Base-by-base conservation (phyloP, 78 protist species). In the Dictyostelium intermedium region DNA sequence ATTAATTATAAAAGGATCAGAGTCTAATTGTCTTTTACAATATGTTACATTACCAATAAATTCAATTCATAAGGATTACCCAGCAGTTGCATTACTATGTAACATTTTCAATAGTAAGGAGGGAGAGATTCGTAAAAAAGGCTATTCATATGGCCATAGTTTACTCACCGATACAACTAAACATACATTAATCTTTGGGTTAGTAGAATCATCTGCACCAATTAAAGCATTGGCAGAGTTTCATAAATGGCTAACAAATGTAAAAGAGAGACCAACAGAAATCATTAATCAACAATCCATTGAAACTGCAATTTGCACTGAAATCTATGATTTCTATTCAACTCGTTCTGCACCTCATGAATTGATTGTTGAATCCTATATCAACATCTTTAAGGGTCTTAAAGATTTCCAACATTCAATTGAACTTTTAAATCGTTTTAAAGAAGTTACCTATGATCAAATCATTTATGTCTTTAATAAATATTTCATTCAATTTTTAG, bases 121-220 rank as follows among this genome's bases (percentile, higher is more conserved):
- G n/a, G 85, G 85, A 11, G 93, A 87, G 16, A 87, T 87, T 43
- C 37, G 93, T 25, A 41, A 60, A 14, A 87, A 87, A 43, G 93
- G 93, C 2, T 87, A 87, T n/a, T 70, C 93, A 2, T 87, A 87
- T 43, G 85, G 93, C 32, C 45, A 30, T 72, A 43, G 32, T 43
- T 43, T 87, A 9, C 14, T 25, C 2, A 18, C 73, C 13, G 93
- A 87, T 30, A 25, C 45, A 1, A 27, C 56, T 5, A 76, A 63
- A 47, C 4, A 16, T 16, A 20, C 50, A 9, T 39, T 78, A 3
- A 66, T 34, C 2, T 87, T 87, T 43, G 35, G 77, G 1, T 9
- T 87, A n/a, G 60, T 30, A 0, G 93, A 87, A 27, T 13, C 82
- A 27, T 11, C 70, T 0, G 45, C 84, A 1, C 93, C 93, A 8